Evolutionary conservation across 1,284 basidiomycete genomes (phyloP), one percentile per base, ranked within the genome.

Genomic region (Tylopilus sp.): DNA sequence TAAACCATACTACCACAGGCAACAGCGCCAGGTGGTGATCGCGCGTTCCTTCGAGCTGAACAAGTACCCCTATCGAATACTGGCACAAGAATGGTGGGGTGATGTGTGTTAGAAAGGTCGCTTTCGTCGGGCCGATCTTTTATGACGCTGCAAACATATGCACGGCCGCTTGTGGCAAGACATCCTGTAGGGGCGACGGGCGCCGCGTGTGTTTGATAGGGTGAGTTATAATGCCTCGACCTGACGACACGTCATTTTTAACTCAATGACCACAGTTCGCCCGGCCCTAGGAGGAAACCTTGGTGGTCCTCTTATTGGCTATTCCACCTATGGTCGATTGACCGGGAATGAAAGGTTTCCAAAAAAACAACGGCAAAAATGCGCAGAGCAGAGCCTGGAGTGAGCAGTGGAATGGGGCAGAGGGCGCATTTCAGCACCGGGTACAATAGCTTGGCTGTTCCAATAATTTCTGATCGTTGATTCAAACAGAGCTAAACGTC

Each of bases 41-140:
- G 29, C 29, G 29, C 29, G 29, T 29, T 29, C 29, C 29, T 29
- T 29, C 29, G 3, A 29, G 29, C 29, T 29, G 29, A 6, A 29
- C 29, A 29, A 29, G 29, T 29, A 29, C 29, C 29, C 29, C 29
- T n/a, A 29, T 29, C 29, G 29, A 29, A 29, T 29, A 29, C 29
- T 29, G 29, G 29, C 29, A 63, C n/a, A 57, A 53, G 10, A 76
- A 63, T 4, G 67, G 72, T 2, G 75, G 74, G 12, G 78, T 41
- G 47, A 77, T 44, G 44, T 69, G 69, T 7, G 63, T 56, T 3
- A 70, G 29, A 55, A 74, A 69, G 9, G 58, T 66, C 5, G 59
- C 6, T 12, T 22, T 58, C 13, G 66, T 66, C 49, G 67, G 58
- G 53, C 16, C 38, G 10, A 65, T 15, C 54, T 58, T 64, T 2